phyloP scores from a whole-genome alignment of 1,284 basidiomycete genomes.

The Microbotryum saponariae region DNA sequence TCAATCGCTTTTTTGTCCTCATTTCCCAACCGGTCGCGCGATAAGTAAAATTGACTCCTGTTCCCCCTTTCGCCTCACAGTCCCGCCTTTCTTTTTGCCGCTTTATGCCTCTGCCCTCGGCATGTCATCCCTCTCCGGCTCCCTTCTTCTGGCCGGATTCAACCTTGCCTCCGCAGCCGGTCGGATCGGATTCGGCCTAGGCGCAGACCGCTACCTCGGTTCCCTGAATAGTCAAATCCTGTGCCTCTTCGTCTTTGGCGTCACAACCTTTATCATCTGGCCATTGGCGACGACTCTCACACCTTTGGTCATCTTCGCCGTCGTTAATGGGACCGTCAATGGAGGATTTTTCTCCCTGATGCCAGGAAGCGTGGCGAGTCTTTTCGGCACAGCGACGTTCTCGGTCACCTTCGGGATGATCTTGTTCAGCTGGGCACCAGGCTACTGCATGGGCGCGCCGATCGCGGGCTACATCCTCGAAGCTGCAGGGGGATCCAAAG shows the following conservation, averaged over 20 bases:
- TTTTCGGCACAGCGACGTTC: constrained; percentile 16
- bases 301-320: constrained; percentile 15
- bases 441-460: constrained; percentile 12
- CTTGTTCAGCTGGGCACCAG: constrained; percentile 3
- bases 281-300: constrained; percentile 11
- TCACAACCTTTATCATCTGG: constrained; percentile 19
- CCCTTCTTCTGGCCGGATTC: constrained; percentile 21
- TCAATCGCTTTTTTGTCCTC: constrained; percentile 4
- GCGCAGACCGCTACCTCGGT: constrained; percentile 17
- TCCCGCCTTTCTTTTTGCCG: constrained; percentile 12
- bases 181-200: constrained; percentile 20
- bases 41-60: neutral
- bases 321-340: constrained; percentile 21
- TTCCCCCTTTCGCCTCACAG: no score
- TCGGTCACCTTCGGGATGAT: constrained; percentile 14
- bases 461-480: constrained; percentile 13
- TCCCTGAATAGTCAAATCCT: constrained; percentile 20
- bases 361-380: constrained; percentile 11
- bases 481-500: constrained; percentile 14
- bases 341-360: constrained; percentile 25
- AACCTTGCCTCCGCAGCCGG: constrained; percentile 21
- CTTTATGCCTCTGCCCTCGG: constrained; percentile 21
- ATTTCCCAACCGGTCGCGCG: no score
- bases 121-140: constrained; percentile 1
- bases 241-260: constrained; percentile 11